Percentiles rank a stretch among this genome's conserved stretches.
Evolutionary conservation across 768 basidiomycete species (phyloP).

Genomic region (Kwoniella pini): DNA sequence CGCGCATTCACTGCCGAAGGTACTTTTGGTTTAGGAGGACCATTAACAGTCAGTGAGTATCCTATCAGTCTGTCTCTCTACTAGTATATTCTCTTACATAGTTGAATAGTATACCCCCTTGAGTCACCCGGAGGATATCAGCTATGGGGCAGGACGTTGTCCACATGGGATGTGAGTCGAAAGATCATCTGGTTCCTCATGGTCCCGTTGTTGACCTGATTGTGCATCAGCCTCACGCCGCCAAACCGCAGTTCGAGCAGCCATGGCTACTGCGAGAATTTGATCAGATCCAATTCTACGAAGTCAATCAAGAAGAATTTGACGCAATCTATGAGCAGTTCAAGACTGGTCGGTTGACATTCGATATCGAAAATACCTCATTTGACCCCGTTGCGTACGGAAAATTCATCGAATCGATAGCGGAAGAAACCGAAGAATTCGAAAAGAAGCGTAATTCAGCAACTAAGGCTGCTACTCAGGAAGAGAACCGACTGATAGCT

Average conservation of each 20-base stretch:
- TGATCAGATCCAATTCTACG: conserved; percentile 65
- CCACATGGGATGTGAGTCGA: conserved; percentile 66
- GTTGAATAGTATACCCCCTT: conserved; percentile 28
- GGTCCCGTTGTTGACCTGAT: neutral
- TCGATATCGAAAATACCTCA: conserved; percentile 59
- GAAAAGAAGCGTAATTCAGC: conserved; percentile 54
- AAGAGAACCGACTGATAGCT: conserved; percentile 51
- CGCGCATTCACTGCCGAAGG: conserved; percentile 70
- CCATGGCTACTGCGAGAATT: conserved; percentile 68
- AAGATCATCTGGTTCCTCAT: too few relatives aligned
- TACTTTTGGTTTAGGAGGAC: conserved; percentile 70
- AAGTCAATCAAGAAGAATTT: conserved; percentile 58
- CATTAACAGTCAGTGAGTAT: conserved; percentile 61
- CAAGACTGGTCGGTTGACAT: conserved; percentile 30
- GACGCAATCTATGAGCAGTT: conserved; percentile 38
- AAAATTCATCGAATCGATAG: conserved; percentile 57
- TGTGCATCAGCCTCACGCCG: conserved; percentile 30
- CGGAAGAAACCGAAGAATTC: conserved; percentile 58
- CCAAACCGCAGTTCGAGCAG: conserved; percentile 52
- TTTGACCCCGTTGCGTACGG: conserved; percentile 64
- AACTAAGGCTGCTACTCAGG: conserved; percentile 55
- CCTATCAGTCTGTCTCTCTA: neutral
- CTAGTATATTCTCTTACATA: neutral
- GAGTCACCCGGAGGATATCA: conserved; percentile 63
- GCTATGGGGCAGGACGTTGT: conserved; percentile 64